Conservation (phyloP, 257 asterid species). For the Oldenlandia corymbosa region DNA sequence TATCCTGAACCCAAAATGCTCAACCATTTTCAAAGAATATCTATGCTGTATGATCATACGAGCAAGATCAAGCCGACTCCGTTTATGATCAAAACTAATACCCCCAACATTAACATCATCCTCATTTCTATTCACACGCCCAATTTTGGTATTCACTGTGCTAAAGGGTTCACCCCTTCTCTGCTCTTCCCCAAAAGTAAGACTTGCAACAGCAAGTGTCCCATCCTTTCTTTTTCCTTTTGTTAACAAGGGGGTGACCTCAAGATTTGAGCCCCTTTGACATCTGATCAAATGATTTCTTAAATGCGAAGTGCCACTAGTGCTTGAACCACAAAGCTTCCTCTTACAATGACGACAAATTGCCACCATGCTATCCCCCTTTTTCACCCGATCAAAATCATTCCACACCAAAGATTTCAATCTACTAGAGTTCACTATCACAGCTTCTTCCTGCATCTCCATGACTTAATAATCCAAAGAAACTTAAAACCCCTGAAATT, state of each 20-base stretch:
- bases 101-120: conserved; percentile 32
- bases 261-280: conserved; percentile 63
- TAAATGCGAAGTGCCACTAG: conserved; percentile 92
- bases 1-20: conserved; percentile 70
- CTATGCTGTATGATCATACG: conserved; percentile 92
- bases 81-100: conserved; percentile 52
- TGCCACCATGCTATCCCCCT: conserved; percentile 73
- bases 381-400: conserved; percentile 86
- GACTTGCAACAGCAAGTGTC: conserved; percentile 39
- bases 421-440: conserved; percentile 71
- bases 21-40: conserved; percentile 82
- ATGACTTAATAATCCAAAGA: conserved; percentile 27
- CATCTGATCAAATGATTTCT: conserved; percentile 92
- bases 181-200: conserved; percentile 35
- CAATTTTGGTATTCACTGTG: conserved; percentile 40
- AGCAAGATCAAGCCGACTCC: conserved; percentile 70
- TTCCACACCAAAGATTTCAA: conserved; percentile 89
- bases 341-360: conserved; percentile 83
- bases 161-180: conserved; percentile 49
- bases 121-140: conserved; percentile 33
- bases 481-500: background rate
- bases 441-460: conserved; percentile 74
- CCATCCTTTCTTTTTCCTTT: conserved; percentile 71
- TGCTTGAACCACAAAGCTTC: conserved; percentile 90
- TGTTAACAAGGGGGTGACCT: conserved; percentile 47